phyloP scores from a whole-genome alignment of 768 basidiomycete species.

The Cubamyces sp. region DNA sequence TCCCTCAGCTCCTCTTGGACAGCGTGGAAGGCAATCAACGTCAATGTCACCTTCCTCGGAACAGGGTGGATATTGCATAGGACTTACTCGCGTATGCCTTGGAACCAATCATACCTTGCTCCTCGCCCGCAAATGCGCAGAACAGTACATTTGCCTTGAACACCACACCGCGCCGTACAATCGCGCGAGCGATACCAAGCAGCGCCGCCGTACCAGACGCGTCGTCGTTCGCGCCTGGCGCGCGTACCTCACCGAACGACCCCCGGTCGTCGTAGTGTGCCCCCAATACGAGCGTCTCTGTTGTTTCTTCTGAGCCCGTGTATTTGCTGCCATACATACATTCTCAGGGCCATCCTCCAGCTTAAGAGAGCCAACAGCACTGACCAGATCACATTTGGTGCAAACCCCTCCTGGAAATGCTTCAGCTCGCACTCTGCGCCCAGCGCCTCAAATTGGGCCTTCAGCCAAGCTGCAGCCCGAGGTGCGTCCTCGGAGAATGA shows the following conservation, averaged over 20 bases:
- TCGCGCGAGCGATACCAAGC: constrained; percentile 76
- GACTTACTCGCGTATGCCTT: constrained; percentile 61
- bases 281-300: constrained; percentile 70
- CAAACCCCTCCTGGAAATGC: constrained; percentile 69
- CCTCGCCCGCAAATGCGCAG: constrained; percentile 86
- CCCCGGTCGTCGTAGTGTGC: constrained; percentile 93
- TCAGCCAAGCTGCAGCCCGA: constrained; percentile 75
- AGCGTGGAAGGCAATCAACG: background rate
- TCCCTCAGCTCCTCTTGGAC: constrained; percentile 58
- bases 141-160: constrained; percentile 81
- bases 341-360: background rate
- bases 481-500: constrained; percentile 73
- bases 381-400: constrained; percentile 88
- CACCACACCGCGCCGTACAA: constrained; percentile 62
- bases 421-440: constrained; percentile 76
- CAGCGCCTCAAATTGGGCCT: constrained; percentile 66
- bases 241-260: constrained; percentile 76
- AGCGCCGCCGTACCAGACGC: constrained; percentile 68
- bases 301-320: constrained; percentile 52
- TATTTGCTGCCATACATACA: constrained; percentile 54
- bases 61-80: background rate
- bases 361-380: constrained; percentile 12
- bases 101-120: constrained; percentile 86
- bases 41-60: background rate
- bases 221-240: constrained; percentile 68